Base-by-base conservation (phyloP, 352 stramenopile genomes). In the Phytophthora vignae region DNA sequence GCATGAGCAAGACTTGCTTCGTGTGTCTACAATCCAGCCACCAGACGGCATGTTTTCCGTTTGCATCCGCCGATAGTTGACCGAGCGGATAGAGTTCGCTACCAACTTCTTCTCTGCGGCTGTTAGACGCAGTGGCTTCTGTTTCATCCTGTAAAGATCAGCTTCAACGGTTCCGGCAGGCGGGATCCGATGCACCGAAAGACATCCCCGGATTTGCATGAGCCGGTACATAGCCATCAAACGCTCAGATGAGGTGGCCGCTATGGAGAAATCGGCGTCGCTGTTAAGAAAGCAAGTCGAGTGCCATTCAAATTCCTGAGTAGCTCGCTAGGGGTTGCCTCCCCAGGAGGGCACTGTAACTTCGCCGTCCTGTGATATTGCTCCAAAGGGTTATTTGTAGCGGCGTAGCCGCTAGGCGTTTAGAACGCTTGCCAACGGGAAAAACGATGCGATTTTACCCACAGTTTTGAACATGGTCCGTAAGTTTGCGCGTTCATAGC, bases 101-200 rank as follows among this genome's bases (percentile, higher is more conserved):
- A 70, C 44, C 4, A 44, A 15, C 29, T 64, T 46, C 21, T 64
- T 70, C n/a, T 70, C 63, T 1, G 63, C 31, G 8, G 12, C 22
- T 10, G 31, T 64, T 4, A 64, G 54, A 9, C 33, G 29, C 4
- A 58, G 29, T 0, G 53, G n/a, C 4, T 22, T 27, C 4, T 60
- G 44, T 8, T 53, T 46, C 3, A 64, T 33, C 10, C 63, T 46
- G 15, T 70, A 64, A 1, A 70, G 22, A 53, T 70, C 63, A 1
- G 44, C 54, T 3, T 2, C 27, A 40, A 60, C 44, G 1, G 42
- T n/a, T 40, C 21, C 63, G n/a, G 59, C 22, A 9, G 15, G 10
- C 19, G 44, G 44, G 0, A 64, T 10, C 15, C 54, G 29, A 42
- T 64, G 25, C 10, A 69, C n/a, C 7, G 14, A n/a, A 25, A 69